These are phyloP conservation scores for Boletus sensibilis DNA, from an alignment of 768 basidiomycete species.

Conservation along the genomic window DNA sequence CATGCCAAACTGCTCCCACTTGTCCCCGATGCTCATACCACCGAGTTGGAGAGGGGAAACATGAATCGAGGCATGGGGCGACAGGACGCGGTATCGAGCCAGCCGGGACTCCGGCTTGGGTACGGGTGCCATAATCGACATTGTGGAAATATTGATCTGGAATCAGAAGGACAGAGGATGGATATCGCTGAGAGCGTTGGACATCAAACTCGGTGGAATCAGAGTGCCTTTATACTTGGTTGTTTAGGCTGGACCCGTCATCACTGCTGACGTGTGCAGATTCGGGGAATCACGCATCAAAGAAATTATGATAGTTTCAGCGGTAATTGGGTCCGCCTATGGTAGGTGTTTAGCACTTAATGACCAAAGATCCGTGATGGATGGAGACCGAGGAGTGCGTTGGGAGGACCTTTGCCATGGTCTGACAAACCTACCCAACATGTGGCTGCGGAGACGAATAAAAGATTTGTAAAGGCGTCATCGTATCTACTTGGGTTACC, in stretches of 20 bases:
- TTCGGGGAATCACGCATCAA: too few species aligned
- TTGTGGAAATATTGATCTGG: not conserved
- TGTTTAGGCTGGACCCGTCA: not conserved
- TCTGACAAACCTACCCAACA: not conserved
- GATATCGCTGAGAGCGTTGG: not conserved
- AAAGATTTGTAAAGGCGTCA: not conserved
- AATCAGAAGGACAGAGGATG: not conserved
- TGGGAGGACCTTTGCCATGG: too few species aligned
- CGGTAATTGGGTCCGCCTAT: too few species aligned
- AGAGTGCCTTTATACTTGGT: not conserved
- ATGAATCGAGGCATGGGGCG: not conserved
- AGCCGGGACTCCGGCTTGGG: conserved; percentile 29
- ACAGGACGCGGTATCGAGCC: conserved; percentile 30
- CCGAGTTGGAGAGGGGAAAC: not conserved
- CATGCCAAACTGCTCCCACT: not conserved
- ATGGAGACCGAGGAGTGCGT: too few species aligned
- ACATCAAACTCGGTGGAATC: not conserved
- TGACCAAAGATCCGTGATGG: not conserved
- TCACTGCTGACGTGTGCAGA: not conserved
- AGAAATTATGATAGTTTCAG: too few species aligned
- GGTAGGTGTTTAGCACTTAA: too few species aligned
- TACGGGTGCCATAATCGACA: conserved; percentile 6
- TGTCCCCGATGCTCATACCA: not conserved
- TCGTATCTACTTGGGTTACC: not conserved
- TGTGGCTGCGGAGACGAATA: not conserved